Percentiles rank a stretch among this genome's conserved stretches.
These are phyloP conservation scores for Escallonia rubra DNA, from an alignment of 129 eudicot species.

Conservation along the genomic window DNA sequence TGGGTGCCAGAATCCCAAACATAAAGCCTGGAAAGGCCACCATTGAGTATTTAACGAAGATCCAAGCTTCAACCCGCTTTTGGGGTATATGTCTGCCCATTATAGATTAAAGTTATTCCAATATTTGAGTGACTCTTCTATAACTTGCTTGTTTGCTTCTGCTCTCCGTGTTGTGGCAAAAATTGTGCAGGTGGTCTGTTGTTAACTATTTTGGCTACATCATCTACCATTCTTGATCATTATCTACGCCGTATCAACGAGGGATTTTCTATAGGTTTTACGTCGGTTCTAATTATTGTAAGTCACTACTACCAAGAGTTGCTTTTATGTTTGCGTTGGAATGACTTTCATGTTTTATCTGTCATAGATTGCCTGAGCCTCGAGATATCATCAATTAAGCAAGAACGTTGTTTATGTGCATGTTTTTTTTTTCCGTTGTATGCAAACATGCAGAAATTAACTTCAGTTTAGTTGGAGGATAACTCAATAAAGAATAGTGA, in stretches of 20 bases:
- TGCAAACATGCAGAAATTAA: no score
- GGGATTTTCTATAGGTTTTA: slow-evolving; percentile 86
- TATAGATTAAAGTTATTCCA: neutral
- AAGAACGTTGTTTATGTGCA: no score
- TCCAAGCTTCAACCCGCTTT: slow-evolving; percentile 97
- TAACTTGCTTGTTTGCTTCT: neutral
- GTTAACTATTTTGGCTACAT: slow-evolving; percentile 74
- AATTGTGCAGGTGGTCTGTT: slow-evolving; percentile 70
- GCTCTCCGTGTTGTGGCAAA: slow-evolving; percentile 5
- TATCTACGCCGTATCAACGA: slow-evolving; percentile 76
- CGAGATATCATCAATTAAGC: no score
- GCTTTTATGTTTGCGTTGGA: neutral
- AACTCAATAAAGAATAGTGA: no score
- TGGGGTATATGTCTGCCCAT: slow-evolving; percentile 61
- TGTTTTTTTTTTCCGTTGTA: no score
- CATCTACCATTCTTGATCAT: slow-evolving; percentile 81
- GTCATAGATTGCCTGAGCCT: no score
- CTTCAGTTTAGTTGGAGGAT: no score
- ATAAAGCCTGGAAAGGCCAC: slow-evolving; percentile 98
- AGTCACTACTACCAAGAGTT: slow-evolving; percentile 24
- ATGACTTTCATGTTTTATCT: no score
- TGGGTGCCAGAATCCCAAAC: slow-evolving; percentile 97
- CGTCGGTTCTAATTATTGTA: slow-evolving; percentile 91
- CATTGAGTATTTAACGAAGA: slow-evolving; percentile 71
- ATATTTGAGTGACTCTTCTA: neutral